phyloP scores from a whole-genome alignment of 306 rosid genomes.

The Medicago truncatula region DNA sequence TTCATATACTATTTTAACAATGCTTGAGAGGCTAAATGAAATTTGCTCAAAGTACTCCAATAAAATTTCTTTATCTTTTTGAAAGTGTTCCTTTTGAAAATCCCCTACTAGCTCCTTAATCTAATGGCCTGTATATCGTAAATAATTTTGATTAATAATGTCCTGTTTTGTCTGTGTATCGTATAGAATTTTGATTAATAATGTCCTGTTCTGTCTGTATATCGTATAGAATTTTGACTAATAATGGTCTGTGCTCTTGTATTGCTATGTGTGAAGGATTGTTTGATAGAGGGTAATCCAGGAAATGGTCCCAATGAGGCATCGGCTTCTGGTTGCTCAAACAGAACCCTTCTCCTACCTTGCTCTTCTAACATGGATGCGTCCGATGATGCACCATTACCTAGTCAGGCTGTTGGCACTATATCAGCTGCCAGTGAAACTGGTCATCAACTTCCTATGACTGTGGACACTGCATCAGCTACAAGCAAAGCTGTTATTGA shows the following conservation, averaged over 20 bases:
- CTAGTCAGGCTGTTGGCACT: conserved; percentile 27
- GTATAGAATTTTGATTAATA: no score
- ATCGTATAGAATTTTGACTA: not conserved
- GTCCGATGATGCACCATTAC: not conserved
- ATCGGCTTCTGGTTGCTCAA: conserved; percentile 45
- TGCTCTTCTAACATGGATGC: conserved; percentile 42
- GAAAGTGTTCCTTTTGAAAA: not conserved
- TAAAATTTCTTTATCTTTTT: conserved; percentile 10
- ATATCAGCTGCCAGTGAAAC: conserved; percentile 38
- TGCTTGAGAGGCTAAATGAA: conserved; percentile 11
- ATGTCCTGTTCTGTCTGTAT: not conserved
- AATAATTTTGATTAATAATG: not conserved
- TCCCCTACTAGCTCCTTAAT: conserved; percentile 2
- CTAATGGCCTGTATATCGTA: conserved; percentile 2
- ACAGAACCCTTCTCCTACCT: conserved; percentile 8
- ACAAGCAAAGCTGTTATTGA: conserved; percentile 33
- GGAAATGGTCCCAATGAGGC: conserved; percentile 29
- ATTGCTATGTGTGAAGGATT: conserved; percentile 41
- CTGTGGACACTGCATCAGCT: conserved; percentile 19
- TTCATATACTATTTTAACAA: conserved; percentile 1
- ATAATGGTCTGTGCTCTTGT: conserved; percentile 19
- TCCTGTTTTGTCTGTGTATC: no score
- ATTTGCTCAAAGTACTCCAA: not conserved
- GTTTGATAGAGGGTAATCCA: conserved; percentile 24
- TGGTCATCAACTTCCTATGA: conserved; percentile 36